These are phyloP conservation scores for Coemansia sp. DNA, from an alignment of 192 early-diverging fungal genomes.

Conservation along the genomic window DNA sequence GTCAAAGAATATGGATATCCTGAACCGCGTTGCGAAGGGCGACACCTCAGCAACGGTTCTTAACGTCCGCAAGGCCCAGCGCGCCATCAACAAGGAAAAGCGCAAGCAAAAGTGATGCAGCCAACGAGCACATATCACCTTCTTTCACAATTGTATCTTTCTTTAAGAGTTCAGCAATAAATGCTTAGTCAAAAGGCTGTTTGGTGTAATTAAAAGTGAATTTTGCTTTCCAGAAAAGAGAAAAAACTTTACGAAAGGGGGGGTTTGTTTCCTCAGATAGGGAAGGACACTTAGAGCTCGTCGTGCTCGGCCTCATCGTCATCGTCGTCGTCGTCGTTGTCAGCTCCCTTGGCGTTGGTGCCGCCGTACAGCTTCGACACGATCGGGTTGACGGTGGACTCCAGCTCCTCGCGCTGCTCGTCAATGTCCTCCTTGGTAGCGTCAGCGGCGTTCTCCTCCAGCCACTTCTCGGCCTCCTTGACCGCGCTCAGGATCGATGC, in stretches of 20 bases:
- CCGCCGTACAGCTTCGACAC: constrained; percentile 85
- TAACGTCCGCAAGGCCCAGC: constrained; percentile 55
- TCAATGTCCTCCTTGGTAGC: constrained; percentile 98
- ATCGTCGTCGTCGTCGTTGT: constrained; percentile 58
- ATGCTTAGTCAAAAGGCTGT: neutral
- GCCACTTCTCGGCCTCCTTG: constrained; percentile 78
- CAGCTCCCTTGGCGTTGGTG: constrained; percentile 57
- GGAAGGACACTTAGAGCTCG: constrained; percentile 56
- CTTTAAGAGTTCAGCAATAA: neutral
- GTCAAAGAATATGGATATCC: constrained; percentile 65
- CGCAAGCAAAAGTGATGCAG: constrained; percentile 24
- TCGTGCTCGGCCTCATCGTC: constrained; percentile 52
- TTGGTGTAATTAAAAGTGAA: neutral
- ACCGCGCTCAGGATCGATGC: constrained; percentile 78
- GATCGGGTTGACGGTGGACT: constrained; percentile 93
- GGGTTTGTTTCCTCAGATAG: too few species aligned
- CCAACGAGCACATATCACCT: neutral
- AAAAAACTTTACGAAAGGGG: neutral
- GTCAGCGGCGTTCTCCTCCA: constrained; percentile 74
- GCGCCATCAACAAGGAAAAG: constrained; percentile 49
- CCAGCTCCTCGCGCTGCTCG: constrained; percentile 92
- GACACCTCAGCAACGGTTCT: constrained; percentile 38
- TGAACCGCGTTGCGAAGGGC: constrained; percentile 65
- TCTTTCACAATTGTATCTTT: neutral
- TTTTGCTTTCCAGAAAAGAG: constrained; percentile 2